Base-by-base conservation (phyloP, 23 red algal genomes). In the Gracilariopsis chorda region DNA sequence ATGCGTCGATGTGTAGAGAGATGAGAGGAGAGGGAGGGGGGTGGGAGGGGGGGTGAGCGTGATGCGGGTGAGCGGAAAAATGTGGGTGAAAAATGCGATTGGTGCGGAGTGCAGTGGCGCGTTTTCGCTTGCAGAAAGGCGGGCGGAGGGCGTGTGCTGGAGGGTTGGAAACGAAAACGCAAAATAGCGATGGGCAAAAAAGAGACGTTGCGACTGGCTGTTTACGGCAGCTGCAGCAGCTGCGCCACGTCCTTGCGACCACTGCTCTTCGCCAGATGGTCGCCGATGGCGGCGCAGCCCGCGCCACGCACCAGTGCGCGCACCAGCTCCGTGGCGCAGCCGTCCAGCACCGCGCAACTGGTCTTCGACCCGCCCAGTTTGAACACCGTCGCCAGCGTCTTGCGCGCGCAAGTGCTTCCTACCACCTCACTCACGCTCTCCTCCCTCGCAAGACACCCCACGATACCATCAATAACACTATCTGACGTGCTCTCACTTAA, bases 351-450 rank as follows among this genome's bases (percentile, higher is more conserved):
- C 23, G 53, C 40, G n/a, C 62, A 70, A 4, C 51, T 39, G 0
- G 77, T 46, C 37, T 57, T 59, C 6, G 5, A 27, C 20, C 88
- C 88, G 28, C 88, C 74, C 4, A 91, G 17, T 72, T 91, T 91
- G 19, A 91, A 81, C 8, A 91, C 45, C 3, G 88, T 75, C 24
- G 70, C 77, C 29, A 91, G 29, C 17, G 75, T 91, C 46, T 82
- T 80, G 29, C 77, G 75, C 40, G 56, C 88, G 21, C 74, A 80
- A 34, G 48, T 56, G 36, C 61, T 82, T 20, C 48, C 88, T 20
- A 29, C n/a, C 32, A 91, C 32, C 44, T 81, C 58, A 55, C 35
- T 52, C 2, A 72, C 17, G 7, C 39, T 35, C 16, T 91, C 68
- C 27, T 82, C 88, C 16, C 77, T 51, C 88, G 19, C 57, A 44